Conservation (phyloP, 1,139 yeast genomes). For the Pichia cactophila region DNA sequence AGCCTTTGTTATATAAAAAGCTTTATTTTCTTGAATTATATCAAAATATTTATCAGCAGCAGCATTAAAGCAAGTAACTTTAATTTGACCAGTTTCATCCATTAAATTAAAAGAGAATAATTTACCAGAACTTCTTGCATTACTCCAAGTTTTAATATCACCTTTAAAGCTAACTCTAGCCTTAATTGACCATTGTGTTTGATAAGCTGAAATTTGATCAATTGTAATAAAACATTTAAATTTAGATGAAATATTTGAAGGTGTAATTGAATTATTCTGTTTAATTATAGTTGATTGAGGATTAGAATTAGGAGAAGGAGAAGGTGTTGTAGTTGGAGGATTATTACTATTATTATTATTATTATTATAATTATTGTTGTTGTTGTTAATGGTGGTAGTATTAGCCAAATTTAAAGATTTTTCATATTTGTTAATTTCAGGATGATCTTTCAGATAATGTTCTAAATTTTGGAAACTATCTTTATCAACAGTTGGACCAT, state of each 20-base stretch:
- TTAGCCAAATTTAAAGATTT: neutral
- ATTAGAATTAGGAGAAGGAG: constrained; percentile 1
- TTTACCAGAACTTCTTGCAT: constrained; percentile 82
- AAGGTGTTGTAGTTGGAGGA: constrained; percentile 16
- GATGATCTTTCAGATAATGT: constrained; percentile 21
- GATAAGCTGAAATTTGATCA: constrained; percentile 87
- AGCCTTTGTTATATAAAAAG: constrained; percentile 76
- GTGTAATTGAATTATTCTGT: constrained; percentile 17
- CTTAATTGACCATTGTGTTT: constrained; percentile 83
- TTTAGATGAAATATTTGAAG: neutral
- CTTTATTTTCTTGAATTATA: constrained; percentile 78
- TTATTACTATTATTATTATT: constrained; percentile 4
- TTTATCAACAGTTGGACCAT: constrained; percentile 9
- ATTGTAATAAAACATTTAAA: constrained; percentile 50
- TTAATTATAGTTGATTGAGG: constrained; percentile 11
- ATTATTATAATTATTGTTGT: no score
- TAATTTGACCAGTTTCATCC: constrained; percentile 93
- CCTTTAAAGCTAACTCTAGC: constrained; percentile 87
- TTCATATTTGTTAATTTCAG: constrained; percentile 12
- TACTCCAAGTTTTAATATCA: constrained; percentile 83
- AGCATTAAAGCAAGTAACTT: constrained; percentile 92
- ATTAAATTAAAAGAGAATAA: constrained; percentile 80
- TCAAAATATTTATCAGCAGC: constrained; percentile 73
- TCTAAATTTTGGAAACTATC: constrained; percentile 17
- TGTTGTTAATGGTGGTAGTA: no score